Evolutionary conservation across 2,329 filamentous ascomycete species (phyloP), one percentile per base, ranked within the genome.

Genomic region (Didymella keratinophila): DNA sequence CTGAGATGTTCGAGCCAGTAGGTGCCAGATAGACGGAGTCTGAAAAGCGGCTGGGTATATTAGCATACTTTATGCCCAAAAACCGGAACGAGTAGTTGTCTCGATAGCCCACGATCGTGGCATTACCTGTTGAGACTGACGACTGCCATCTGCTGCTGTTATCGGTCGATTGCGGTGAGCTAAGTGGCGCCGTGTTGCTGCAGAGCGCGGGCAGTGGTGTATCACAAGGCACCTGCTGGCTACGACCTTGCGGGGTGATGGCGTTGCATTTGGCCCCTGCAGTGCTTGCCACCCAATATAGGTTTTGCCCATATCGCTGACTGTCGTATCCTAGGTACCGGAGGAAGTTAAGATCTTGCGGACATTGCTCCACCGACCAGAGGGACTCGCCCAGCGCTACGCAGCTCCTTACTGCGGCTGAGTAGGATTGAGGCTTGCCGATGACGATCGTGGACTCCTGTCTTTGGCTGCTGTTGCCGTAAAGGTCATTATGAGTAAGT

Each of bases 51-150:
- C 76, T 66, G 1, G 81, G 80, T 52, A 78, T 73, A 0, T 76
- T 62, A 3, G 80, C 81, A 59, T 83, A 83, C 51, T 80, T 78
- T 32, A 84, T 70, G 16, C 82, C 82, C 18, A 82, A 72, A 63
- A 84, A 85, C 6, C 82, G 81, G 64, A 84, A 85, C 12, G 78
- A 53, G 21, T 78, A 72, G n/a, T 74, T 77, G 56, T 83, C 80
- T 14, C 81, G 79, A 56, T 77, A 81, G 1, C 79, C 78, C 32
- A 56, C 21, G n/a, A 71, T 45, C 1, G 61, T 66, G 34, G 64
- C 60, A 41, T 70, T 67, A 18, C 65, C 63, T 11, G 66, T 59
- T 10, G 45, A 62, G 12, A 71, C 63, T 9, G 63, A 42, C 11
- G 61, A 61, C 47, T 66, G 67, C 63, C 62, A 64, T 41, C 43